A percentile compares a stretch with the other conserved stretches of the same genome.
These are phyloP conservation scores for Myochromella boudieri DNA, from an alignment of 768 basidiomycete genomes.

Conservation along the genomic window DNA sequence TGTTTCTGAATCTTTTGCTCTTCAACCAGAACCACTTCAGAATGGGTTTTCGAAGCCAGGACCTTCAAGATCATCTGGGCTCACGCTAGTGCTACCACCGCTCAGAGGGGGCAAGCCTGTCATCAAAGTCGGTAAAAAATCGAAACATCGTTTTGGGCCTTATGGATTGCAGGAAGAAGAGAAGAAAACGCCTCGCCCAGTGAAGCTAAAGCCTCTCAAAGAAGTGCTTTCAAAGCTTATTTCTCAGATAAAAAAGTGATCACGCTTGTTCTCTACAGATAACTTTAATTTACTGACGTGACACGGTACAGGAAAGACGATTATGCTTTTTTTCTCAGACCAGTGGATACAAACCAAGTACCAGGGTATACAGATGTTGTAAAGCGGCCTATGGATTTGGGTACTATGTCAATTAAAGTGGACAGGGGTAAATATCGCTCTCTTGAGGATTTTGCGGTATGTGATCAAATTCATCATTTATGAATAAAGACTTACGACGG, in stretches of 20 bases:
- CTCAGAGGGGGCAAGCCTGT: slow-evolving; percentile 59
- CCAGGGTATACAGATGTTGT: slow-evolving; percentile 69
- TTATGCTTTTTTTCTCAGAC: slow-evolving; percentile 78
- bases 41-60: slow-evolving; percentile 20
- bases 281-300: slow-evolving; percentile 11
- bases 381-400: slow-evolving; percentile 89
- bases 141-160: slow-evolving; percentile 30
- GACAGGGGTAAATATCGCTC: slow-evolving; percentile 74
- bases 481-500: slow-evolving; percentile 5
- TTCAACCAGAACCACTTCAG: slow-evolving; percentile 11
- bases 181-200: slow-evolving; percentile 50
- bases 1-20: slow-evolving; percentile 19
- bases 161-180: slow-evolving; percentile 34
- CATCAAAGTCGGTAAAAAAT: slow-evolving; percentile 48
- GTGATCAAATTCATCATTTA: slow-evolving; percentile 23
- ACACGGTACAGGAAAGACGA: slow-evolving; percentile 65
- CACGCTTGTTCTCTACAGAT: slow-evolving; percentile 15
- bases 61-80: slow-evolving; percentile 41
- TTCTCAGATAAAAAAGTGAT: slow-evolving; percentile 75
- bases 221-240: slow-evolving; percentile 72
- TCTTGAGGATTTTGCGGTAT: slow-evolving; percentile 75
- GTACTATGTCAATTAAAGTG: slow-evolving; percentile 82
- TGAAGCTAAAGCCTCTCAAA: slow-evolving; percentile 78
- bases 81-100: slow-evolving; percentile 69
- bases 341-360: slow-evolving; percentile 61